Percentiles rank a stretch among this genome's conserved stretches.
Evolutionary conservation across 2,329 filamentous ascomycete genomes (phyloP).

Genomic region (Alternaria sp.): DNA sequence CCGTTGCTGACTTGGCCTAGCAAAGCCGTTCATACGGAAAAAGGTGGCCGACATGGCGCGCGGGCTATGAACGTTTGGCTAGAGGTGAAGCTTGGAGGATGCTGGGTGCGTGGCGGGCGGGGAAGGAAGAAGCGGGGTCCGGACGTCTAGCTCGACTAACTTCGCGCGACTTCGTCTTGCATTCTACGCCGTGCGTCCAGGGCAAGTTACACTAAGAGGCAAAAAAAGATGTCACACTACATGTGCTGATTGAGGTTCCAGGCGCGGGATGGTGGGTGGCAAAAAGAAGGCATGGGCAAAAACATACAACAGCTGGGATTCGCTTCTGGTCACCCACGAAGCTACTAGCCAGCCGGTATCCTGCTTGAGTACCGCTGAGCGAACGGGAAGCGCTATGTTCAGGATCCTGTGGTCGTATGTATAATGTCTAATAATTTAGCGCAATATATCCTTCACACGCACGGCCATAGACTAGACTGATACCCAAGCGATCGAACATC

Average conservation of each 20-base stretch:
- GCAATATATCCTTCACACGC: too few relatives aligned
- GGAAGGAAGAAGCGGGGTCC: slow-evolving; percentile 2
- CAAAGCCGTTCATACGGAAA: not conserved
- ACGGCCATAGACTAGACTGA: too few relatives aligned
- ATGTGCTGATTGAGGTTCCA: too few relatives aligned
- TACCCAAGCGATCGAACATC: too few relatives aligned
- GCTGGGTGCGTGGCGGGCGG: not conserved
- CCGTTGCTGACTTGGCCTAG: not conserved
- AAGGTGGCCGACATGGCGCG: not conserved
- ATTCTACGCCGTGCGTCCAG: not conserved
- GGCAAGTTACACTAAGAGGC: not conserved
- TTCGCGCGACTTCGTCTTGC: not conserved
- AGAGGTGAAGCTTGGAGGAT: not conserved
- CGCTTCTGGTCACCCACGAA: too few relatives aligned
- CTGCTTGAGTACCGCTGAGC: too few relatives aligned
- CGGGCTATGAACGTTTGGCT: not conserved
- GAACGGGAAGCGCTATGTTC: too few relatives aligned
- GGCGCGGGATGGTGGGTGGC: too few relatives aligned
- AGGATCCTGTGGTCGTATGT: too few relatives aligned
- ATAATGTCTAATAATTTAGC: too few relatives aligned
- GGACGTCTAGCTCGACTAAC: not conserved
- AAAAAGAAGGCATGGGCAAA: not conserved
- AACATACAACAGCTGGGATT: too few relatives aligned
- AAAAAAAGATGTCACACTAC: not conserved
- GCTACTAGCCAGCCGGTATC: too few relatives aligned